These are phyloP conservation scores for Aspergillus affinis DNA, from an alignment of 495 filamentous ascomycete genomes.

Conservation along the genomic window DNA sequence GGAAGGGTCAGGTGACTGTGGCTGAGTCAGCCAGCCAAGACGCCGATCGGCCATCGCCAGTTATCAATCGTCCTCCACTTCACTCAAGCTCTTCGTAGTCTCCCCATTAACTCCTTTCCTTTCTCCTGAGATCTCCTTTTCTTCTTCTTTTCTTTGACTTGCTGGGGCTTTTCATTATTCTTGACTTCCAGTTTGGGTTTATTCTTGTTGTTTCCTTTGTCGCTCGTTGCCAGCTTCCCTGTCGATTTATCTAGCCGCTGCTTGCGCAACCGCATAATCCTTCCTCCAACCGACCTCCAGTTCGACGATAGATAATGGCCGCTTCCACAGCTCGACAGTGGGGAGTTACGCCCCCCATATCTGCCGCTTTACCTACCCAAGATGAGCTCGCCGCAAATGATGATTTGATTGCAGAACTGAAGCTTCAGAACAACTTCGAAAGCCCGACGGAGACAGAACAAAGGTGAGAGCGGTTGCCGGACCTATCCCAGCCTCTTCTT, in stretches of 20 bases:
- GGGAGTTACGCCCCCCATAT: slow-evolving; percentile 86
- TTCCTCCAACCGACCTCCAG: slow-evolving; percentile 11
- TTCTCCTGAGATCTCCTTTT: background rate
- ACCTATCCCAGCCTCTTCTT: background rate
- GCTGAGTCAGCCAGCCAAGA: slow-evolving; percentile 16
- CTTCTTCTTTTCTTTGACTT: background rate
- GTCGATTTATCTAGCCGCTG: slow-evolving; percentile 28
- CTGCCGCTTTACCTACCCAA: slow-evolving; percentile 68
- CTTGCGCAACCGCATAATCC: slow-evolving; percentile 19
- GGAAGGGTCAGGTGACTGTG: background rate
- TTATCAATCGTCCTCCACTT: background rate
- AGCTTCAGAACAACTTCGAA: slow-evolving; percentile 88
- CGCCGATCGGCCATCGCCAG: background rate
- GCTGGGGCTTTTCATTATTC: background rate
- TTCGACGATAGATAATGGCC: slow-evolving; percentile 49
- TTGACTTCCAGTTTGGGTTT: slow-evolving; percentile 3
- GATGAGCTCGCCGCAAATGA: slow-evolving; percentile 73
- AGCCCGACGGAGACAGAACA: slow-evolving; percentile 73
- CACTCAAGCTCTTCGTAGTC: background rate
- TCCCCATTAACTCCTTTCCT: background rate
- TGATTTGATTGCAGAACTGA: slow-evolving; percentile 75
- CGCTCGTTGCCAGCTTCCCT: slow-evolving; percentile 9
- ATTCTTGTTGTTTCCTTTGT: slow-evolving; percentile 4
- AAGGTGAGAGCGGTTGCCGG: slow-evolving; percentile 49
- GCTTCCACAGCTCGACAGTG: slow-evolving; percentile 54